These are phyloP conservation scores for Chlamydomonas sphaeroides DNA, from an alignment of 139 green algal genomes.

Conservation along the genomic window DNA sequence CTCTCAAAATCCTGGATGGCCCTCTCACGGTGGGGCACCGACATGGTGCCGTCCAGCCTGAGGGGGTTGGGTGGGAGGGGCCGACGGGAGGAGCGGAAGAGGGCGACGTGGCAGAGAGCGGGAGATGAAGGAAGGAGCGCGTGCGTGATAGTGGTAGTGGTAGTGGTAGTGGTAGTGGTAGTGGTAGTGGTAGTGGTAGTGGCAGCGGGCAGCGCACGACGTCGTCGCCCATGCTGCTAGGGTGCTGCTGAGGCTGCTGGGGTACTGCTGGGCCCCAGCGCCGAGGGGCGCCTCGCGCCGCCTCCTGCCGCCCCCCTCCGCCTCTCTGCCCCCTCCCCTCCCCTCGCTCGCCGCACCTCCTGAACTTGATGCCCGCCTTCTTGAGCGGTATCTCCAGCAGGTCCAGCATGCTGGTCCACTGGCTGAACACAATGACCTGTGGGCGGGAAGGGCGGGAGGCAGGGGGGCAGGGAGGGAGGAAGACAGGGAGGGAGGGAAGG, in stretches of 20 bases:
- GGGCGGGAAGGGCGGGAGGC: slow-evolving; percentile 44
- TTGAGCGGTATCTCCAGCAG: slow-evolving; percentile 83
- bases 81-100: no score
- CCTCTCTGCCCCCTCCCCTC: not conserved
- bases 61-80: not conserved
- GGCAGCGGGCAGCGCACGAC: no score
- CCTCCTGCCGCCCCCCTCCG: not conserved
- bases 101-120: not conserved
- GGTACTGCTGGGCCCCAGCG: no score
- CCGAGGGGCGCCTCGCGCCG: no score
- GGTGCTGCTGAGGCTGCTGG: no score
- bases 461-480: not conserved
- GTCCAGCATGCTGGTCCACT: slow-evolving; percentile 95
- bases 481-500: not conserved
- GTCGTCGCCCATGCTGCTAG: no score
- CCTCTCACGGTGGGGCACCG: slow-evolving; percentile 66
- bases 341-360: not conserved
- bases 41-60: slow-evolving; percentile 90
- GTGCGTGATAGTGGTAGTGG: no score
- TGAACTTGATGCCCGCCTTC: slow-evolving; percentile 43
- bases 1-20: slow-evolving; percentile 84
- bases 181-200: no score
- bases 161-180: no score
- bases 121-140: not conserved
- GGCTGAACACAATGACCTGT: slow-evolving; percentile 86